Conservation (phyloP, 1,284 basidiomycete species). For the Pisolithus thermaeus region DNA sequence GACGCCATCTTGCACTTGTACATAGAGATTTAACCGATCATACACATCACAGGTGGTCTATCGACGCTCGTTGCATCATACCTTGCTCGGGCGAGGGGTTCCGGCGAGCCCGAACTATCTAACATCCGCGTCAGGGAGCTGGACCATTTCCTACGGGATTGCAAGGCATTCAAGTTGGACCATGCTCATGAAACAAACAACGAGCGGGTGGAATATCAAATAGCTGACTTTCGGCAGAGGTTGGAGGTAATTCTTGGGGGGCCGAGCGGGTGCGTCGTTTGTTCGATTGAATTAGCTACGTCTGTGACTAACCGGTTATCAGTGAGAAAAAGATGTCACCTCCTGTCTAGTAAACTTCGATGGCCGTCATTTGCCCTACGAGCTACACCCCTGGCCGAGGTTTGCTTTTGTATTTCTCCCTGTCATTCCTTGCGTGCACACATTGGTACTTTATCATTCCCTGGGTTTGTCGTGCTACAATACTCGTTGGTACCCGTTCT, state of each 20-base stretch:
- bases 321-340: no score
- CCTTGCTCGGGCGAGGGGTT: constrained; percentile 60
- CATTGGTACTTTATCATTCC: neutral
- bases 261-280: neutral
- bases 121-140: constrained; percentile 49
- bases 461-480: neutral
- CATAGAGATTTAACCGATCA: neutral
- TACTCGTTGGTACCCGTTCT: neutral
- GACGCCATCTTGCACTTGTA: neutral
- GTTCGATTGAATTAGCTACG: no score
- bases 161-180: constrained; percentile 51
- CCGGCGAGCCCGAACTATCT: constrained; percentile 60
- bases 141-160: constrained; percentile 59
- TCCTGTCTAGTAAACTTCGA: no score
- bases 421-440: no score
- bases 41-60: constrained; percentile 40
- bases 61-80: constrained; percentile 65
- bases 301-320: no score
- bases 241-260: constrained; percentile 39
- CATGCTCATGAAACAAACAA: constrained; percentile 35
- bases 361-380: no score
- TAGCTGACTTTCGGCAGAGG: constrained; percentile 24
- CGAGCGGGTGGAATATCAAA: constrained; percentile 6
- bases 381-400: no score
- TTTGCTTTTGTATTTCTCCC: no score